Conservation (phyloP, 768 basidiomycete genomes). For the Clathrus columnatus region DNA sequence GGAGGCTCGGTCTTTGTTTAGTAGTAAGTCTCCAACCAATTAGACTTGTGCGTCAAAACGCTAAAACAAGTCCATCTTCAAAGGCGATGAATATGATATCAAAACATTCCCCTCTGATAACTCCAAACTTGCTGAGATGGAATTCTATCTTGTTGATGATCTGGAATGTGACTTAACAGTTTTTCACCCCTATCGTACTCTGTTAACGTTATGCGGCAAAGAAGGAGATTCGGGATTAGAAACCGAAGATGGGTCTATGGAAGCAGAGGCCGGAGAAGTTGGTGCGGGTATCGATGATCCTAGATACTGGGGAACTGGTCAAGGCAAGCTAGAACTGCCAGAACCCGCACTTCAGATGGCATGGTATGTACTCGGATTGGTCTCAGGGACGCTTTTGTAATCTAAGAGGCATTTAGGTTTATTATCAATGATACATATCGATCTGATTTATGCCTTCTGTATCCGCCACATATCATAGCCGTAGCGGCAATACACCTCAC, state of each 20-base stretch:
- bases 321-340: slow-evolving; percentile 70
- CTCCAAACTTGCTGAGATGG: slow-evolving; percentile 94
- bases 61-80: neutral
- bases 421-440: slow-evolving; percentile 95
- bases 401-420: slow-evolving; percentile 48
- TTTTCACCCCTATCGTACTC: slow-evolving; percentile 91
- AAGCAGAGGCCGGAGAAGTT: slow-evolving; percentile 47
- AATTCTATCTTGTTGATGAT: slow-evolving; percentile 96
- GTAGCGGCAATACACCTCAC: slow-evolving; percentile 88
- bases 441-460: slow-evolving; percentile 85
- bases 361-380: slow-evolving; percentile 47
- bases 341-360: slow-evolving; percentile 77
- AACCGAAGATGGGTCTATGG: slow-evolving; percentile 21
- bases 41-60: neutral
- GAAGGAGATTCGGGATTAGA: slow-evolving; percentile 35
- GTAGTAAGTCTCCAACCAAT: slow-evolving; percentile 31
- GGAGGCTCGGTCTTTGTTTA: slow-evolving; percentile 73
- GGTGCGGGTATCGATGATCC: slow-evolving; percentile 46
- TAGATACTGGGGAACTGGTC: slow-evolving; percentile 73
- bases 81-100: slow-evolving; percentile 60
- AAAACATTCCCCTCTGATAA: slow-evolving; percentile 84
- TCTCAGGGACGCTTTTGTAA: neutral
- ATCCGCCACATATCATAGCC: slow-evolving; percentile 93
- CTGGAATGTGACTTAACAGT: slow-evolving; percentile 90
- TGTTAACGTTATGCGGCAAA: slow-evolving; percentile 67